Evolutionary conservation across 306 rosid genomes (phyloP).

Genomic region (Arachis hypogaea): DNA sequence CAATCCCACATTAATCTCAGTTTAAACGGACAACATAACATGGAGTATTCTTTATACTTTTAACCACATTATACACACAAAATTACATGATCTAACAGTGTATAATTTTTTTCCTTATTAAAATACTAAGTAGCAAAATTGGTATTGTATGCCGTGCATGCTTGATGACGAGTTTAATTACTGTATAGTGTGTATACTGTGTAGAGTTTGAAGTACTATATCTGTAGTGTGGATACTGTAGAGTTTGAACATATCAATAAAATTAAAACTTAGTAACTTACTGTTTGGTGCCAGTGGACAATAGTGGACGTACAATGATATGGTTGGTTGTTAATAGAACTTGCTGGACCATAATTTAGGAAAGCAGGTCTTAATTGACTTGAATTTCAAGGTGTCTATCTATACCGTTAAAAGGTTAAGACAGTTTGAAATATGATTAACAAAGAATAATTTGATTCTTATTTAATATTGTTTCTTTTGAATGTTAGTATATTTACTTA

Average conservation of each 20-base stretch:
- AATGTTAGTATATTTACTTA: too few species aligned
- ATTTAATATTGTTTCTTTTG: too few species aligned
- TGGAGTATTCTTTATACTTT: too few species aligned
- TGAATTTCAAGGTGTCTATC: slow-evolving; percentile 30
- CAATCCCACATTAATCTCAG: not conserved
- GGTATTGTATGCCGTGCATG: not conserved
- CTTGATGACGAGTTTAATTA: too few species aligned
- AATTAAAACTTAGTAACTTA: not conserved
- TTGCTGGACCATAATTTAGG: slow-evolving; percentile 37
- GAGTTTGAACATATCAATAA: not conserved
- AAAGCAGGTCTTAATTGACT: slow-evolving; percentile 32
- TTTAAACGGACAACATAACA: too few species aligned
- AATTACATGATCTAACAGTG: not conserved
- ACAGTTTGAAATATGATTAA: not conserved
- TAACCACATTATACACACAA: not conserved
- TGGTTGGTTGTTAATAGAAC: slow-evolving; percentile 49
- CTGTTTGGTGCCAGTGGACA: slow-evolving; percentile 34
- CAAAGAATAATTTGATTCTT: too few species aligned
- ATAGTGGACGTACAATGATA: slow-evolving; percentile 44
- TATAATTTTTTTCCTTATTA: not conserved
- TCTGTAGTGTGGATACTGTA: not conserved
- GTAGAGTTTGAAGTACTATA: too few species aligned
- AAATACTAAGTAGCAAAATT: not conserved
- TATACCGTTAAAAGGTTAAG: slow-evolving; percentile 3
- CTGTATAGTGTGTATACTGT: too few species aligned